Evolutionary conservation across 257 asterid species (phyloP).

Genomic region (Solanum appendiculatum): DNA sequence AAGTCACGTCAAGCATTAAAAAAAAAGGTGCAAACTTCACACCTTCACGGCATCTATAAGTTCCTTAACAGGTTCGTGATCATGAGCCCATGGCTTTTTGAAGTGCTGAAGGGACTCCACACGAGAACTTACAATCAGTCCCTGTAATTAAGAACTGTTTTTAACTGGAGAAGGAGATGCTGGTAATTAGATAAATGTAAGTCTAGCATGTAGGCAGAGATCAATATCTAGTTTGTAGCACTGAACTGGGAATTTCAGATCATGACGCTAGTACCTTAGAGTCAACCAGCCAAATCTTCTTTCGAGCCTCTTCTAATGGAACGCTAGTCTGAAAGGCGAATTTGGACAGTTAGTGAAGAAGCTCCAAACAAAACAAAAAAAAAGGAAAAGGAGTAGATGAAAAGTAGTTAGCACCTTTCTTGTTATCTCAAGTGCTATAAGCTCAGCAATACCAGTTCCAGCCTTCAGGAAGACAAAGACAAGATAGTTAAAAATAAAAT

Average conservation of each 20-base stretch:
- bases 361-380: neutral
- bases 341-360: neutral
- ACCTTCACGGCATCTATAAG: conserved; percentile 81
- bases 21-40: conserved; percentile 3
- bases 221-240: neutral
- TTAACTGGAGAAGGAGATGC: conserved; percentile 1
- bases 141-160: conserved; percentile 26
- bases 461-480: conserved; percentile 44
- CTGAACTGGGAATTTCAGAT: neutral
- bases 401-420: conserved; percentile 39
- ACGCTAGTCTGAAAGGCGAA: conserved; percentile 34
- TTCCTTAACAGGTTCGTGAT: conserved; percentile 62
- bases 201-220: neutral
- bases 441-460: conserved; percentile 98
- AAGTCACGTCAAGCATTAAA: neutral
- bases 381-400: neutral
- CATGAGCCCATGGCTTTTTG: conserved; percentile 89
- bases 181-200: neutral
- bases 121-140: conserved; percentile 67
- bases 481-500: conserved; percentile 6
- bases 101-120: conserved; percentile 85
- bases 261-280: conserved; percentile 47
- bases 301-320: conserved; percentile 61
- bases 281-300: conserved; percentile 92
- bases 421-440: conserved; percentile 77